A percentile compares a stretch with the other conserved stretches of the same genome.
Conservation (phyloP, 73 alveolate genomes). For the Halteria grandinella region DNA sequence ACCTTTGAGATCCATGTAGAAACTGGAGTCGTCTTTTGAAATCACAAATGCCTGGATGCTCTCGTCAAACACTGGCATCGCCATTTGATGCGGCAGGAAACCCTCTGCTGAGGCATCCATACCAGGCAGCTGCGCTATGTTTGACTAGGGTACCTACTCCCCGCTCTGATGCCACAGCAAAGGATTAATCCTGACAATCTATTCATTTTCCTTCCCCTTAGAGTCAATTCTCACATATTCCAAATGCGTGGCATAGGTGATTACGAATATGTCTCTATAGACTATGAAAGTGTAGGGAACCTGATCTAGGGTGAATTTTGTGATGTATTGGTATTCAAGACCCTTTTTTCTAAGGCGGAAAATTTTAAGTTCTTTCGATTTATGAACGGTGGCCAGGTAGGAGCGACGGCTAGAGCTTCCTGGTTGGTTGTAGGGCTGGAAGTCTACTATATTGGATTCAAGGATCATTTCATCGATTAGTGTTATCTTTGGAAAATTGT, state of each 20-base stretch:
- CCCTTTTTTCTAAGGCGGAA: conserved; percentile 27
- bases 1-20: conserved; percentile 66
- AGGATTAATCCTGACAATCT: conserved; percentile 3
- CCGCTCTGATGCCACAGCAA: conserved; percentile 18
- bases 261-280: conserved; percentile 33
- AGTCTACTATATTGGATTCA: conserved; percentile 21
- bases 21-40: conserved; percentile 47
- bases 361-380: conserved; percentile 23
- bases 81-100: too few species aligned
- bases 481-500: conserved; percentile 34
- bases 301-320: conserved; percentile 15
- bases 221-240: conserved; percentile 38
- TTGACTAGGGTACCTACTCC: too few species aligned
- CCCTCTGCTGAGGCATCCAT: too few species aligned
- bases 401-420: neutral
- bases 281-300: conserved; percentile 27
- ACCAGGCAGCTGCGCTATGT: too few species aligned
- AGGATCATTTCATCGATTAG: conserved; percentile 33
- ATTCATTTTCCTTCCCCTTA: conserved; percentile 30
- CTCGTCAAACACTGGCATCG: conserved; percentile 47
- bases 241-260: conserved; percentile 4
- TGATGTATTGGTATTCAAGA: conserved; percentile 28
- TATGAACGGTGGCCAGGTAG: conserved; percentile 32
- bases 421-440: conserved; percentile 17
- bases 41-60: conserved; percentile 53